These are phyloP conservation scores for Cutaneotrichosporon mucoides DNA, from an alignment of 1,284 basidiomycete species.

Conservation along the genomic window DNA sequence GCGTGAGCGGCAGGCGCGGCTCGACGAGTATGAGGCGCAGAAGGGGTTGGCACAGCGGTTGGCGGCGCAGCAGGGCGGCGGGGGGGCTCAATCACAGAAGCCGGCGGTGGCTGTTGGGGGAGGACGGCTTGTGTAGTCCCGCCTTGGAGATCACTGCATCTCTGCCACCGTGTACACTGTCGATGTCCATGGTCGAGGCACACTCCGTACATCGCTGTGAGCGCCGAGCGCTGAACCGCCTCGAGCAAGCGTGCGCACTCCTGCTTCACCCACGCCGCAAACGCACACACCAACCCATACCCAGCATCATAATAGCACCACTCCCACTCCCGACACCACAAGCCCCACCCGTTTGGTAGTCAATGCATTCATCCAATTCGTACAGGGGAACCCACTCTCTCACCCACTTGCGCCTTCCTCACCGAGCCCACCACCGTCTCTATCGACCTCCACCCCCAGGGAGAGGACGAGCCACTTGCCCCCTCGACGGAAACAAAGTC, in stretches of 20 bases:
- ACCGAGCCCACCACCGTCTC: neutral
- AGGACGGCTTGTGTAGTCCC: neutral
- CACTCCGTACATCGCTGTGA: too few relatives aligned
- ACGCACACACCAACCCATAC: neutral
- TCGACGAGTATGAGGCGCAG: slow-evolving; percentile 40
- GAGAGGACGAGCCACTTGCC: neutral
- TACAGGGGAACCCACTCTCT: slow-evolving; percentile 21
- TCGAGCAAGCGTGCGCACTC: too few relatives aligned
- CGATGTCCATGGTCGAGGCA: too few relatives aligned
- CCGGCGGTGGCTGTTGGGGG: neutral
- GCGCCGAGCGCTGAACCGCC: too few relatives aligned
- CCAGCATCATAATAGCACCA: neutral
- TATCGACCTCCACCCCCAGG: neutral
- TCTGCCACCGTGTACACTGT: too few relatives aligned
- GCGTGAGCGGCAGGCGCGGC: slow-evolving; percentile 29
- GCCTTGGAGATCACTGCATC: too few relatives aligned
- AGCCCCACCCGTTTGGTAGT: slow-evolving; percentile 6
- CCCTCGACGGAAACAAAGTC: neutral
- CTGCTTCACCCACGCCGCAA: too few relatives aligned
- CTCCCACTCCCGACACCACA: neutral
- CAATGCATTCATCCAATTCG: slow-evolving; percentile 29
- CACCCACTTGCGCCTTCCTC: slow-evolving; percentile 3
- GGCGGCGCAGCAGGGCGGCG: slow-evolving; percentile 17
- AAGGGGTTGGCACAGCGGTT: slow-evolving; percentile 30
- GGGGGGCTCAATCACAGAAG: too few relatives aligned